Percentiles rank a stretch among this genome's conserved stretches.
Evolutionary conservation across 306 rosid genomes (phyloP).

Genomic region (Fragaria ananassa): DNA sequence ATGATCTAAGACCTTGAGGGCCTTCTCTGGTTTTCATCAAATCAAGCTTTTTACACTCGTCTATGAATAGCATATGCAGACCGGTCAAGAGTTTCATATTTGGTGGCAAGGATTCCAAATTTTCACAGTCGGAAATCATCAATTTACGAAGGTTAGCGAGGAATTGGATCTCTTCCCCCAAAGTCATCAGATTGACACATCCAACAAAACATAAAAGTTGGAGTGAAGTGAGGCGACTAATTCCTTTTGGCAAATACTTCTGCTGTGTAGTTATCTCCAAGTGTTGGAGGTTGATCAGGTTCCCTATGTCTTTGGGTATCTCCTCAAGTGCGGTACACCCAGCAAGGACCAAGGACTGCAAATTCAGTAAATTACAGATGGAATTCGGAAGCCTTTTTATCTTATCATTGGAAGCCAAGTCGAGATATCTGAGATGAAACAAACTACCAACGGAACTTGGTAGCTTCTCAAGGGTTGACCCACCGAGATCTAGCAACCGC

Average conservation of each 20-base stretch:
- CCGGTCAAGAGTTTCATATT: neutral
- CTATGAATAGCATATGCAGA: neutral
- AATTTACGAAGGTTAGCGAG: neutral
- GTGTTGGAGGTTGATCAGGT: slow-evolving; percentile 16
- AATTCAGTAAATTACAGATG: slow-evolving; percentile 5
- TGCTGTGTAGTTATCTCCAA: too few species aligned
- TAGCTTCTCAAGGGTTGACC: neutral
- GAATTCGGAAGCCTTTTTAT: slow-evolving; percentile 11
- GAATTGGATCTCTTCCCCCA: too few species aligned
- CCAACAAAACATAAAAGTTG: too few species aligned
- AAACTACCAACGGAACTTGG: slow-evolving; percentile 7
- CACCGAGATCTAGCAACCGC: too few species aligned
- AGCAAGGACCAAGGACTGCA: neutral
- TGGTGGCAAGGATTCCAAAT: neutral
- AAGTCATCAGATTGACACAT: too few species aligned
- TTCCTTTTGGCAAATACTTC: neutral
- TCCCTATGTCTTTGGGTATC: slow-evolving; percentile 19
- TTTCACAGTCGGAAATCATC: rapidly evolving
- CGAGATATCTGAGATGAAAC: slow-evolving; percentile 8
- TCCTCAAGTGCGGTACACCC: neutral
- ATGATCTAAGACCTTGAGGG: neutral
- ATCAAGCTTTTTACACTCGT: neutral
- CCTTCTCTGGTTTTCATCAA: neutral
- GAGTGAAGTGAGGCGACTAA: too few species aligned
- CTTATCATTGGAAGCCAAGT: neutral